Conservation (phyloP, 2,329 filamentous ascomycete genomes). For the Neobulgaria alba region DNA sequence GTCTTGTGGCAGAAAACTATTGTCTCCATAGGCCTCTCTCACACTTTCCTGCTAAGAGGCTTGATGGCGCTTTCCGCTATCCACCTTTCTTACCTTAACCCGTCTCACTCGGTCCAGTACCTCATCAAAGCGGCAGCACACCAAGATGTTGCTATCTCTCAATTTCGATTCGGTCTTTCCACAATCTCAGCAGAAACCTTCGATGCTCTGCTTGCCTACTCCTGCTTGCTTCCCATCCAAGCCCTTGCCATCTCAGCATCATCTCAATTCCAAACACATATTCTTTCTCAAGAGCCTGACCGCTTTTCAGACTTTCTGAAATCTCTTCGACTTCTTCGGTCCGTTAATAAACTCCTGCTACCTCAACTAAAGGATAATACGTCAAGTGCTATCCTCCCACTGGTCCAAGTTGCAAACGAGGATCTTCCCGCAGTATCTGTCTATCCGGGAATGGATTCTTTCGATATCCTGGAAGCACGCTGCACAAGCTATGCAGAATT, state of each 20-base stretch:
- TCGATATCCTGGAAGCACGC: background rate
- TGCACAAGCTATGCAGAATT: background rate
- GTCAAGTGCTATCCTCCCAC: background rate
- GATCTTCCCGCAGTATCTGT: constrained; percentile 1
- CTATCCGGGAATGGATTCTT: background rate
- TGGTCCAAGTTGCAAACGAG: constrained; percentile 3
- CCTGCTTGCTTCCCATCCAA: constrained; percentile 2
- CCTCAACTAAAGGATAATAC: background rate
- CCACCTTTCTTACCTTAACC: constrained; percentile 9
- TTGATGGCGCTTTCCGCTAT: constrained; percentile 10
- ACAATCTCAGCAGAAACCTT: constrained; percentile 1
- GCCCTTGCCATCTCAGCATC: constrained; percentile 1
- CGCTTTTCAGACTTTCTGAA: constrained; percentile 1
- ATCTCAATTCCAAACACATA: background rate
- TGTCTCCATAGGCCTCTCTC: constrained; percentile 7
- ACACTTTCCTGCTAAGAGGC: constrained; percentile 12
- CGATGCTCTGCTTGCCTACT: constrained; percentile 4
- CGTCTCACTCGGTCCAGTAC: background rate
- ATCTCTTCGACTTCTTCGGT: constrained; percentile 1
- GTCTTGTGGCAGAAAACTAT: constrained; percentile 12
- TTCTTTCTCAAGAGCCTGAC: constrained; percentile 1
- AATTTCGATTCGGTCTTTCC: background rate
- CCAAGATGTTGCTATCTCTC: constrained; percentile 2
- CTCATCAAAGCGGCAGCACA: constrained; percentile 7
- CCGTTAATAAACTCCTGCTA: constrained; percentile 2